phyloP scores from a whole-genome alignment of 495 filamentous ascomycete species.

The Lophiostoma macrostomum region DNA sequence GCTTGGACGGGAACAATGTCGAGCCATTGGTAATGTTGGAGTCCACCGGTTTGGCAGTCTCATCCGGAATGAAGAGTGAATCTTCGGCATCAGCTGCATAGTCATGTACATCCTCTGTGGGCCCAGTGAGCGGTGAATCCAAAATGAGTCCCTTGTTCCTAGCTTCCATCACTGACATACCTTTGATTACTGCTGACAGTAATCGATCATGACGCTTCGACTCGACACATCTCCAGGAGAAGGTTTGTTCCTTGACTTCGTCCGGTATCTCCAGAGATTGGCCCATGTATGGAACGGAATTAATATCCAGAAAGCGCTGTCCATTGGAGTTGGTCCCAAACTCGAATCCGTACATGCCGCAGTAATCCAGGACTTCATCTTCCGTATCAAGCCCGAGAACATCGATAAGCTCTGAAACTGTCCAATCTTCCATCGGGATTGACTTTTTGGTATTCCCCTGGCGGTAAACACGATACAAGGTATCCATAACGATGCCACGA shows the following conservation, averaged over 20 bases:
- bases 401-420: conserved; percentile 59
- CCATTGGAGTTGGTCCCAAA: conserved; percentile 48
- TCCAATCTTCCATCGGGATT: conserved; percentile 67
- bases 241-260: conserved; percentile 1
- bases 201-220: conserved; percentile 20
- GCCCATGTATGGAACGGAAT: conserved; percentile 14
- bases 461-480: conserved; percentile 59
- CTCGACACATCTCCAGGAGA: conserved; percentile 27
- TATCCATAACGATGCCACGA: conserved; percentile 70
- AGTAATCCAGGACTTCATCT: conserved; percentile 67
- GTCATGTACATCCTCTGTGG: not conserved
- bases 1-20: not conserved
- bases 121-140: conserved; percentile 10
- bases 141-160: conserved; percentile 13
- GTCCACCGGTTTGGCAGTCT: not conserved
- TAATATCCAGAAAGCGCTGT: conserved; percentile 37
- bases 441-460: conserved; percentile 47
- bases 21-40: not conserved
- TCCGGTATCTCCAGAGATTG: not conserved
- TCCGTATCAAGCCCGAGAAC: conserved; percentile 71
- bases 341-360: conserved; percentile 62
- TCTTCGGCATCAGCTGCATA: conserved; percentile 8
- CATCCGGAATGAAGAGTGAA: conserved; percentile 18
- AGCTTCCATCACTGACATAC: conserved; percentile 23
- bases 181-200: conserved; percentile 22